Evolutionary conservation across 2,329 filamentous ascomycete species (phyloP).

Genomic region (Ophiostoma ips): DNA sequence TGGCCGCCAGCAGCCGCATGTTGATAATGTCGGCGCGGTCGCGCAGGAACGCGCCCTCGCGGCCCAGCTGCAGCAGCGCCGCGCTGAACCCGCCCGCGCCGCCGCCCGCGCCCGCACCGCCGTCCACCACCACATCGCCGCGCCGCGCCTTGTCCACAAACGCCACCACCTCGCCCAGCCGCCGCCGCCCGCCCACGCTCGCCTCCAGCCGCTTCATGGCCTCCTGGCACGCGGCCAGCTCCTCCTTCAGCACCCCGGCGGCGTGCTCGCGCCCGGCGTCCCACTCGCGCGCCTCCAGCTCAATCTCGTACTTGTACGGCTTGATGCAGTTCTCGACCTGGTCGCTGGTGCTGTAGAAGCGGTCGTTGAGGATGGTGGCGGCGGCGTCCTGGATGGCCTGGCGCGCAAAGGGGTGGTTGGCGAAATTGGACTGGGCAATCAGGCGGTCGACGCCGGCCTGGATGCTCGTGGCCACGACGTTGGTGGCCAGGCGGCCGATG

Average conservation of each 20-base stretch:
- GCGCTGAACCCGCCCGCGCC: conserved; percentile 88
- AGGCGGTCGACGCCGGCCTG: conserved; percentile 72
- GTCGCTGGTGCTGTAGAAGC: conserved; percentile 93
- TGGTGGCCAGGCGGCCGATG: conserved; percentile 83
- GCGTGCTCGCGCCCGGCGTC: conserved; percentile 71
- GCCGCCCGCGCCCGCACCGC: no score
- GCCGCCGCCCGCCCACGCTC: conserved; percentile 64
- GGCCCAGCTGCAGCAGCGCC: conserved; percentile 72
- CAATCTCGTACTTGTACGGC: conserved; percentile 95
- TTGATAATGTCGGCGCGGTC: conserved; percentile 83
- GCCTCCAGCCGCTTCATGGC: conserved; percentile 66
- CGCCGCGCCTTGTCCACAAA: conserved; percentile 86
- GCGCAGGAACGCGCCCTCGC: conserved; percentile 85
- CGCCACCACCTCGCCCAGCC: conserved; percentile 73
- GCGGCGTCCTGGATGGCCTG: conserved; percentile 88
- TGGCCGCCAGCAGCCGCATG: conserved; percentile 76
- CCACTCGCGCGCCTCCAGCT: conserved; percentile 88
- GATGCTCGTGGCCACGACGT: conserved; percentile 76
- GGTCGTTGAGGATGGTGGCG: conserved; percentile 77
- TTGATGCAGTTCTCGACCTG: conserved; percentile 99
- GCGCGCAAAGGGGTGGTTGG: conserved; percentile 78
- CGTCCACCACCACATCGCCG: conserved; percentile 71
- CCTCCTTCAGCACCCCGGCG: conserved; percentile 65
- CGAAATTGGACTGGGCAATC: conserved; percentile 69
- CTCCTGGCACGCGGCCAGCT: conserved; percentile 69